Base-by-base conservation (phyloP, 371 early-diverging fungal genomes). In the Actinomortierella ambigua region DNA sequence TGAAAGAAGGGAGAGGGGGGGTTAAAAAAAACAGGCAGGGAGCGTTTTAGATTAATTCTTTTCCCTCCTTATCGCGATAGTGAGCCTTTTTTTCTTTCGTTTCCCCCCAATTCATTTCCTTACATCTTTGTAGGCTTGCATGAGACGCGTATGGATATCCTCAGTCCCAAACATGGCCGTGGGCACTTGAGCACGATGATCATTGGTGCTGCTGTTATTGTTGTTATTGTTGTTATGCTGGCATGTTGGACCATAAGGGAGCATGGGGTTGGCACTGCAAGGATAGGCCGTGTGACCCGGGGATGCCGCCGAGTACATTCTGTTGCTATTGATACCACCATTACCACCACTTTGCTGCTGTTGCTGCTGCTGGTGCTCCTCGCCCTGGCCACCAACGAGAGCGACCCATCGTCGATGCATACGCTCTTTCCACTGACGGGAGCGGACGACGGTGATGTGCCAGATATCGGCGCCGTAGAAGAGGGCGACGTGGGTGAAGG, bases 81-180 rank as follows among this genome's bases (percentile, higher is more conserved):
- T 41, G 17, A 11, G 8, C 42, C 42, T 17, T 17, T 11, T 41
- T n/a, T n/a, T 17, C 17, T 11, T 41, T 41, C 17, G 42, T 11
- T 41, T 41, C 8, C 8, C 42, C 11, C 17, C 42, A 41, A 41
- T 18, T 4, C 6, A 17, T 13, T 7, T 22, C 3, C 13, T n/a
- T 49, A 86, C 84, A 66, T 90, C 88, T 17, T 80, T 79, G 55
- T 91, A 91, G 5, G 69, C 79, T 15, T 82, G 83, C 92, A 90
- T 90, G 50, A 90, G 79, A 51, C 80, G 77, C 60, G 80, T 77
- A 56, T 92, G 92, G 27, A 92, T 83, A 69, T 92, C 92, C 54
- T 86, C 85, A 14, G 80, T 65, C 23, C 85, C 80, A 61, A 70
- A 70, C 71, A 65, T 70, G 34, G 65, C 71, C 18, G 71, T 70